Conservation (phyloP, 1,139 yeast genomes). For the Yamadazyma triangularis region DNA sequence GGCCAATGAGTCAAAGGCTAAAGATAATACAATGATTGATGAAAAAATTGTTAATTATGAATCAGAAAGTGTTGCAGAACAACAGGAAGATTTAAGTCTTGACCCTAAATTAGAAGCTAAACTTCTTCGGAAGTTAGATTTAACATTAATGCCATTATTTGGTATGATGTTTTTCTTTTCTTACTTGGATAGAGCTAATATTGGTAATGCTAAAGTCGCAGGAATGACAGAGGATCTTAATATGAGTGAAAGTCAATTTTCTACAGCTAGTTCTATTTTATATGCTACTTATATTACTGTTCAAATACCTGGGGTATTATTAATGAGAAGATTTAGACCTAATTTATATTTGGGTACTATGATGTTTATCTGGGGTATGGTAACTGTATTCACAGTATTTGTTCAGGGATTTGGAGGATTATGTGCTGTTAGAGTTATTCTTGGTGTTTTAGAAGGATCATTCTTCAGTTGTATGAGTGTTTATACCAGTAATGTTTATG, state of each 20-base stretch:
- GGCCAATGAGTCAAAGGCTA: too few species aligned
- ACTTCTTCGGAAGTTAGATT: conserved; percentile 11
- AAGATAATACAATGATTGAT: too few species aligned
- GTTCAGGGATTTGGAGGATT: conserved; percentile 13
- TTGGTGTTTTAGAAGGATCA: conserved; percentile 19
- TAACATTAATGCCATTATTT: conserved; percentile 14
- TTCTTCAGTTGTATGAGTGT: conserved; percentile 30
- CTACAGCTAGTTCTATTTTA: conserved; percentile 16
- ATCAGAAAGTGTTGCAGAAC: neutral
- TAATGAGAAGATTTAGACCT: conserved; percentile 14
- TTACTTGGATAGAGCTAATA: conserved; percentile 21
- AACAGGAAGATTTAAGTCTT: neutral
- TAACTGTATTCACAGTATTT: conserved; percentile 16
- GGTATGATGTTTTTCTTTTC: conserved; percentile 18
- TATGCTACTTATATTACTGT: conserved; percentile 17
- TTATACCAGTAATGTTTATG: conserved; percentile 34
- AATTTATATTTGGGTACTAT: conserved; percentile 13
- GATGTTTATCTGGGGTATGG: conserved; percentile 16
- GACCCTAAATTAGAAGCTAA: neutral
- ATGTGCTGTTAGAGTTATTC: conserved; percentile 15
- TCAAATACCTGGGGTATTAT: conserved; percentile 14
- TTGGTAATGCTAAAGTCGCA: conserved; percentile 22
- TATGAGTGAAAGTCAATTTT: conserved; percentile 14
- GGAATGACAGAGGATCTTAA: conserved; percentile 16
- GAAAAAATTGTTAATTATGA: neutral